These are phyloP conservation scores for Boletellus ananas DNA, from an alignment of 768 basidiomycete species.

Conservation along the genomic window DNA sequence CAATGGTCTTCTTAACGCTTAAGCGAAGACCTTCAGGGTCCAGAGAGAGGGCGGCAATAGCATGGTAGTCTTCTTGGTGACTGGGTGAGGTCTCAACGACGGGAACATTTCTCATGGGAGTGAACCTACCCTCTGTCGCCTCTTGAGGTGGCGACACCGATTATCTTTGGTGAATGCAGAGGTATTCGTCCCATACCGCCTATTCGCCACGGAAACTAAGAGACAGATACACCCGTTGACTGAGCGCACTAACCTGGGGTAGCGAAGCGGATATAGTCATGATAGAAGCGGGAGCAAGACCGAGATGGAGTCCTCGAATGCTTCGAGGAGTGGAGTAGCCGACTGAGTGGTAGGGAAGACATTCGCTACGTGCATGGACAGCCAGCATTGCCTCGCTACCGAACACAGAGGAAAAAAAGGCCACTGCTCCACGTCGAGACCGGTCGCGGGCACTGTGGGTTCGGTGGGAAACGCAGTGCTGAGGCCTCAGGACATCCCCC, in stretches of 20 bases:
- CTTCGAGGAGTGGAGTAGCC: slow-evolving; percentile 18
- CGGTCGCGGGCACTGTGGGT: background rate
- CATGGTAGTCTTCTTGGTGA: slow-evolving; percentile 87
- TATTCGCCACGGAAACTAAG: slow-evolving; percentile 24
- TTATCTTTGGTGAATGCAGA: slow-evolving; percentile 70
- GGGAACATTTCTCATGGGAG: background rate
- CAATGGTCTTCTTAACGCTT: slow-evolving; percentile 58
- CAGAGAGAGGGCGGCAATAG: slow-evolving; percentile 71
- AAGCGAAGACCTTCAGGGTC: slow-evolving; percentile 68
- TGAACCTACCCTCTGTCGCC: slow-evolving; percentile 63
- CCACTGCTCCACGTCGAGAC: slow-evolving; percentile 12
- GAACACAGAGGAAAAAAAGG: slow-evolving; percentile 5
- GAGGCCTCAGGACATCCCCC: background rate
- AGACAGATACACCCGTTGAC: background rate
- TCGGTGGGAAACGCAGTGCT: slow-evolving; percentile 17
- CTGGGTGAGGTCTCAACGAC: slow-evolving; percentile 37
- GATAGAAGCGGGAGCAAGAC: slow-evolving; percentile 40
- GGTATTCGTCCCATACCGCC: slow-evolving; percentile 68
- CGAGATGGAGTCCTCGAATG: slow-evolving; percentile 8
- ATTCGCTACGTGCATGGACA: slow-evolving; percentile 26
- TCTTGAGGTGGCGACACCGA: slow-evolving; percentile 71
- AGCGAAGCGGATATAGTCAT: slow-evolving; percentile 63
- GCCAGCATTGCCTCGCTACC: slow-evolving; percentile 29
- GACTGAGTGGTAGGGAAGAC: slow-evolving; percentile 23
- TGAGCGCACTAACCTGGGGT: slow-evolving; percentile 41